Conservation (phyloP, 768 basidiomycete species). For the Lactarius pseudohatsudake region DNA sequence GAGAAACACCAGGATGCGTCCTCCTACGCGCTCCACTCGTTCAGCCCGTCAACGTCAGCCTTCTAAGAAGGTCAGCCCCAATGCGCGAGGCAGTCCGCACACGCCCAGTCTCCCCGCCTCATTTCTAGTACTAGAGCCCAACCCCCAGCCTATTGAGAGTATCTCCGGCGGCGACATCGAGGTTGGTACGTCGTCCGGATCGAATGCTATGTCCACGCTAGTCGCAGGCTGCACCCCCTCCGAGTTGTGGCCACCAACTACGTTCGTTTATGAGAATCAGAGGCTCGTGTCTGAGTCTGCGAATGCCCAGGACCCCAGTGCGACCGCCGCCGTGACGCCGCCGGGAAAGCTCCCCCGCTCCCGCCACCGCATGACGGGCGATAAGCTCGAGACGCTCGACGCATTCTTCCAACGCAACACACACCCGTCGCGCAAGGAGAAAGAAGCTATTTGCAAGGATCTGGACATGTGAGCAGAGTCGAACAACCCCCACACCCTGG, state of each 20-base stretch:
- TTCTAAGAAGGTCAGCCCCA: conserved; percentile 6
- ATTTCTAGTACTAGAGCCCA: not conserved
- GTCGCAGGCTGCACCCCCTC: conserved; percentile 8
- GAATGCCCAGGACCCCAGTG: not conserved
- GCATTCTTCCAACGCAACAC: conserved; percentile 38
- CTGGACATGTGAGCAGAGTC: conserved; percentile 39
- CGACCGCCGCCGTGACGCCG: not conserved
- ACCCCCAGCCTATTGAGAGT: not conserved
- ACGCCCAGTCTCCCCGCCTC: not conserved
- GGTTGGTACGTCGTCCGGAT: not conserved
- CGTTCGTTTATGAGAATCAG: conserved; percentile 17
- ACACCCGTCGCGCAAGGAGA: conserved; percentile 46
- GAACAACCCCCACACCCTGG: too few relatives aligned
- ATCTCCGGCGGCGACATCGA: not conserved
- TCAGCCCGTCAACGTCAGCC: conserved; percentile 29
- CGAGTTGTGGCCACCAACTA: conserved; percentile 2
- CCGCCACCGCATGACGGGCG: conserved; percentile 42
- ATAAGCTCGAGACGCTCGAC: conserved; percentile 40
- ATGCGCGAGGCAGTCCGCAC: not conserved
- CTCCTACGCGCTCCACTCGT: conserved; percentile 34
- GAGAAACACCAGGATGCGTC: conserved; percentile 31
- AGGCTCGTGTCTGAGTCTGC: not conserved
- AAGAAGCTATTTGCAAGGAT: conserved; percentile 41
- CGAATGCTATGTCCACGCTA: not conserved
- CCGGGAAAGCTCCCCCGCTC: conserved; percentile 32